A percentile compares a stretch with the other conserved stretches of the same genome.
Conservation (phyloP, 2,329 filamentous ascomycete species). For the Ophiostoma fasciatum region DNA sequence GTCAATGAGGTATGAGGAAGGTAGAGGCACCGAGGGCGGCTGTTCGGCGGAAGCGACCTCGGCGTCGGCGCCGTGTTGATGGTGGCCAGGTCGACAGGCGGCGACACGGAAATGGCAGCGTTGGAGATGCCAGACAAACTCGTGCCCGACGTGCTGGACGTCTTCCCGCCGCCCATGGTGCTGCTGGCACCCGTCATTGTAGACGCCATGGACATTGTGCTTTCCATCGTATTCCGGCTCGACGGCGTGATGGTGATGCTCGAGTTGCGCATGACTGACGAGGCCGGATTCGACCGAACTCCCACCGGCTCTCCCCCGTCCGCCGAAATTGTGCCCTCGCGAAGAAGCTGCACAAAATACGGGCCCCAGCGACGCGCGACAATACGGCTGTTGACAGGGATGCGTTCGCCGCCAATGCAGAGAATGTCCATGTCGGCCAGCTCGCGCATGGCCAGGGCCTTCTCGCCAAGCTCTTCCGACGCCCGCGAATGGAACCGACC, state of each 20-base stretch:
- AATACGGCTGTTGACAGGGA: slow-evolving; percentile 85
- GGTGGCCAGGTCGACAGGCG: slow-evolving; percentile 27
- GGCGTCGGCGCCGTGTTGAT: slow-evolving; percentile 44
- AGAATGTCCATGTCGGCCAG: slow-evolving; percentile 94
- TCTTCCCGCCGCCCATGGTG: slow-evolving; percentile 21
- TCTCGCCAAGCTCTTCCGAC: slow-evolving; percentile 73
- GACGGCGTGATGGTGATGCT: slow-evolving; percentile 71
- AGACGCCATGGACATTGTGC: slow-evolving; percentile 28
- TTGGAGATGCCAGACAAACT: slow-evolving; percentile 23
- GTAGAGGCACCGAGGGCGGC: slow-evolving; percentile 74
- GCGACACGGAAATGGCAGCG: slow-evolving; percentile 15
- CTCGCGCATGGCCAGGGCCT: slow-evolving; percentile 66
- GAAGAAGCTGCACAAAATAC: slow-evolving; percentile 83
- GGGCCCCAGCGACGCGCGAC: slow-evolving; percentile 83
- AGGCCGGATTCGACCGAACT: slow-evolving; percentile 49
- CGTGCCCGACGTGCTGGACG: slow-evolving; percentile 29
- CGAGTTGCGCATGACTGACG: slow-evolving; percentile 57
- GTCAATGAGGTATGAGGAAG: slow-evolving; percentile 86
- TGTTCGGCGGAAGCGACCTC: slow-evolving; percentile 40
- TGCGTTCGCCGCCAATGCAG: slow-evolving; percentile 77
- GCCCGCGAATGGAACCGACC: slow-evolving; percentile 62
- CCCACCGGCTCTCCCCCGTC: slow-evolving; percentile 64
- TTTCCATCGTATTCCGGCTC: slow-evolving; percentile 35
- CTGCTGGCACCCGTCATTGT: slow-evolving; percentile 20
- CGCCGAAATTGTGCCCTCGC: no score